These are phyloP conservation scores for Botrytis deweyae DNA, from an alignment of 2,329 filamentous ascomycete genomes.

Conservation along the genomic window DNA sequence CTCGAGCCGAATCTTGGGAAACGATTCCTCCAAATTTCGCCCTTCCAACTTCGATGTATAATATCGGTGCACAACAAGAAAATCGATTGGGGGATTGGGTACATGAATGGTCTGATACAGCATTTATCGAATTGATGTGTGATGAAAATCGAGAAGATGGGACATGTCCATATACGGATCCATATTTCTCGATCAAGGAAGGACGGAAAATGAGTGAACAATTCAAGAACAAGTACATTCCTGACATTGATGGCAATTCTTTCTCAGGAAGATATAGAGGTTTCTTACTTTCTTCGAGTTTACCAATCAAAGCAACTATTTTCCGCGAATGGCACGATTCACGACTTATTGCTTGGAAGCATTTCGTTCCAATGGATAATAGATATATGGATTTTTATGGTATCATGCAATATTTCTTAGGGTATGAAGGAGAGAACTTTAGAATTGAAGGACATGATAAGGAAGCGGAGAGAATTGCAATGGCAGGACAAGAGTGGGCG, in stretches of 20 bases:
- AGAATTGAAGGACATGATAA: conserved; percentile 44
- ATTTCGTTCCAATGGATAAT: conserved; percentile 81
- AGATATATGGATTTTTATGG: conserved; percentile 71
- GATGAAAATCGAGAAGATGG: conserved; percentile 44
- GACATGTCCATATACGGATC: conserved; percentile 46
- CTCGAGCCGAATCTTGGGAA: conserved; percentile 36
- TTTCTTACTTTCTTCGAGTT: conserved; percentile 65
- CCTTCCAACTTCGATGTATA: conserved; percentile 50
- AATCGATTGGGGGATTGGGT: conserved; percentile 45
- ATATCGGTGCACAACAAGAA: conserved; percentile 44
- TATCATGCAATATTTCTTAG: conserved; percentile 73
- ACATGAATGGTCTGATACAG: conserved; percentile 38
- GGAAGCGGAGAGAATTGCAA: conserved; percentile 64
- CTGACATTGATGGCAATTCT: conserved; percentile 75
- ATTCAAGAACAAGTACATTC: conserved; percentile 65
- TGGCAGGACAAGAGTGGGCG: conserved; percentile 69
- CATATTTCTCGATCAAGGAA: conserved; percentile 46
- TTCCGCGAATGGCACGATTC: conserved; percentile 81
- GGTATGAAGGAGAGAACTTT: conserved; percentile 50
- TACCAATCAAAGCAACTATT: conserved; percentile 76
- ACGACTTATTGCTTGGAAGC: conserved; percentile 72
- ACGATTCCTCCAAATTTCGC: conserved; percentile 52
- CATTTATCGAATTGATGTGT: conserved; percentile 47
- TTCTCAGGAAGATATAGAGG: conserved; percentile 68
- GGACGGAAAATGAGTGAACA: conserved; percentile 55